These are phyloP conservation scores for Colletotrichum eremochloae DNA, from an alignment of 2,329 filamentous ascomycete genomes.

Conservation along the genomic window DNA sequence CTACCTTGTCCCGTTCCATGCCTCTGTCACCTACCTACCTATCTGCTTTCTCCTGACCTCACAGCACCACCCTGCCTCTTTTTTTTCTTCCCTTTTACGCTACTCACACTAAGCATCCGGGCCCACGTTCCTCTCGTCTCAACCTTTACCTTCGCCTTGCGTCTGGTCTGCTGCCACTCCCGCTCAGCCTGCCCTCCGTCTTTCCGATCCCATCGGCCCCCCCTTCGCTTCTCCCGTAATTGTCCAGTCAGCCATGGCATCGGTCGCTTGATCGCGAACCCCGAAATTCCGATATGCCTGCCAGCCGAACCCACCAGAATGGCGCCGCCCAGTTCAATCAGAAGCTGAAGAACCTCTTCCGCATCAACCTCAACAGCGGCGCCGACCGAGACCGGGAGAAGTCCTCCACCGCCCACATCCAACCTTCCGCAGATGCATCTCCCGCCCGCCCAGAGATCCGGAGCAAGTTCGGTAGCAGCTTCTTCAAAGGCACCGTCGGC, in stretches of 20 bases:
- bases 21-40: conserved; percentile 16
- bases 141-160: conserved; percentile 14
- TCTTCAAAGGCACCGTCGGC: conserved; percentile 87
- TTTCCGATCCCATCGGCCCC: conserved; percentile 34
- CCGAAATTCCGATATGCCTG: conserved; percentile 58
- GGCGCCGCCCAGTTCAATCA: conserved; percentile 73
- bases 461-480: conserved; percentile 84
- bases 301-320: conserved; percentile 64
- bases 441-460: conserved; percentile 55
- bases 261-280: conserved; percentile 47
- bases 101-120: conserved; percentile 20
- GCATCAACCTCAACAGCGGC: conserved; percentile 68
- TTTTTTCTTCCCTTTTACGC: background rate
- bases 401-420: conserved; percentile 52
- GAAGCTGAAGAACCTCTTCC: conserved; percentile 79
- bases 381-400: conserved; percentile 51
- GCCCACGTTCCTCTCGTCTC: conserved; percentile 29
- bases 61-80: conserved; percentile 4
- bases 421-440: conserved; percentile 58
- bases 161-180: conserved; percentile 17
- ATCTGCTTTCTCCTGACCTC: conserved; percentile 14
- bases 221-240: conserved; percentile 33
- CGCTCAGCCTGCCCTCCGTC: conserved; percentile 19
- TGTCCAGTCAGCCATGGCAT: conserved; percentile 53
- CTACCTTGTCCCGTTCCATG: conserved; percentile 16